Evolutionary conservation across 1,284 basidiomycete genomes (phyloP), one percentile per base, ranked within the genome.

Genomic region (Puccinia triticina): DNA sequence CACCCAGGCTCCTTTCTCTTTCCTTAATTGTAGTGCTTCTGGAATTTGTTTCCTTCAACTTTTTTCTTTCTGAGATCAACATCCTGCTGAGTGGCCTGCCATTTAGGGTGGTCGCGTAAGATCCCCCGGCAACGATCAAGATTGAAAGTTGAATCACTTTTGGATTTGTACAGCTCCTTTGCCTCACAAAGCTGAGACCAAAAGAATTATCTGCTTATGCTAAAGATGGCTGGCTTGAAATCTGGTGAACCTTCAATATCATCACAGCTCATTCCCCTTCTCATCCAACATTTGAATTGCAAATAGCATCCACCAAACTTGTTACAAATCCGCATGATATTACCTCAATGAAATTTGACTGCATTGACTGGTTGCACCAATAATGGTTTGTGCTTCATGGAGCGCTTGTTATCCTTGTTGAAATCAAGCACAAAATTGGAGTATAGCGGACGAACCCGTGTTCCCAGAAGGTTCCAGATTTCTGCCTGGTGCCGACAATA

Each of bases 91-190:
- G 57, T 67, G 18, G 64, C 64, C 40, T 67, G 34, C 64, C 64
- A 67, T 67, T 67, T 67, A 2, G 64, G 64, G 64, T 16, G 14
- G 5, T 67, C 64, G 8, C 40, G 34, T 40, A n/a, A 40, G 18
- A 67, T 67, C 7, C 64, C 64, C 64, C 64, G 40, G 64, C 64
- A 67, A 23, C 40, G 64, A 43, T 67, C 29, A 21, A 67, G 64
- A 67, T 67, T 67, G 64, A 67, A 67, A 11, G 32, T 67, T 21
- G 64, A 67, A 2, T 64, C 26, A 26, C 32, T 29, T 21, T 32
- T 64, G 61, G 34, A 32, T 37, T 64, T 64, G 26, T 64, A 67
- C 18, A 67, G 64, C n/a, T 67, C 64, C n/a, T 67, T 67, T 10
- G 64, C 64, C 64, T 67, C 23, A 34, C 21, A 18, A 67, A 67